Evolutionary conservation across 2,329 filamentous ascomycete genomes (phyloP), one percentile per base, ranked within the genome.

Genomic region (Cladophialophora chaetospira): DNA sequence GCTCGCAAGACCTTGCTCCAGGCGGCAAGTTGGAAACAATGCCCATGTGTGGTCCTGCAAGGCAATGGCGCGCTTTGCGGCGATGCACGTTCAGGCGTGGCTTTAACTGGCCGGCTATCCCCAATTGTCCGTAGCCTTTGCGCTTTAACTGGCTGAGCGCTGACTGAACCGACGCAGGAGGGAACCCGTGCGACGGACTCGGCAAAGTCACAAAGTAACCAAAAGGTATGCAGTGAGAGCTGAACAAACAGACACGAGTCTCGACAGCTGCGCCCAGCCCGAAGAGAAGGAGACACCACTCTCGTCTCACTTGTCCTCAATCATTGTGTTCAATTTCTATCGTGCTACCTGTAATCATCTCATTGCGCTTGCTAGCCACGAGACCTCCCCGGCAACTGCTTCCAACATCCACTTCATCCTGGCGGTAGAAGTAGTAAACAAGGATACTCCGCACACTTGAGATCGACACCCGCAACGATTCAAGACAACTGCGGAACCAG

Each of bases 401-500:
- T 40, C 33, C 13, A 10, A 31, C 19, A 21, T 15, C 26, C 42
- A 10, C 23, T 42, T 42, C 23, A 43, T 23, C 33, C 33, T 36
- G 42, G 48, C 21, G 42, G 29, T 43, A 51, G 48, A 51, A 51
- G 23, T 23, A 29, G 48, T 51, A 51, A 51, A 51, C 48, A 51
- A 33, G 29, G n/a, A 13, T 31, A 51, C 48, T 51, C 36, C 35
- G 17, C 38, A 43, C 29, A 42, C 13, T 44, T 23, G 5, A 26
- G 40, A 43, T 43, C 40, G n/a, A 23, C 40, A 23, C 44, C 49
- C 33, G 49, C 47, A 29, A n/a, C 23, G 26, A 53, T 10, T 43
- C 31, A 31, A 35, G 29, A 17, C 35, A 31, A 35, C n/a, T 45
- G 45, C 38, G 45, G 45, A 11, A 33, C 42, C 45, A 17, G 23